These are phyloP conservation scores for Trichoderma sp. DNA, from an alignment of 2,329 filamentous ascomycete genomes.

Conservation along the genomic window DNA sequence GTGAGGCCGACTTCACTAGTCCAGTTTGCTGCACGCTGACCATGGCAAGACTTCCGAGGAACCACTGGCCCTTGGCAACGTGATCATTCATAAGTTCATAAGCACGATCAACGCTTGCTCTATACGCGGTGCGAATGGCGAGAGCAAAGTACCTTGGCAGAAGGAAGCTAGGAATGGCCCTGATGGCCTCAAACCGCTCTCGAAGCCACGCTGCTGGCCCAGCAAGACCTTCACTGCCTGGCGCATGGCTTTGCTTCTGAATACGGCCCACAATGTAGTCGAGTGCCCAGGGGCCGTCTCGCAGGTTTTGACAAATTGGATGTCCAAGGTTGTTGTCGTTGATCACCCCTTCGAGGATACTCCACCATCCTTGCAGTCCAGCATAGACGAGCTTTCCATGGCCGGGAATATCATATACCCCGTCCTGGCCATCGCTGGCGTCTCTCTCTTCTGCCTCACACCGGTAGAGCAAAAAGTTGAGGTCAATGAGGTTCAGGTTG, in stretches of 20 bases:
- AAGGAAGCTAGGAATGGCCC: conserved; percentile 81
- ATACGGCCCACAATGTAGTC: conserved; percentile 83
- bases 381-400: conserved; percentile 87
- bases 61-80: conserved; percentile 78
- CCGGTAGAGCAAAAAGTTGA: conserved; percentile 89
- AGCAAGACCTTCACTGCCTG: conserved; percentile 60
- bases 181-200: conserved; percentile 81
- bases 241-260: conserved; percentile 64
- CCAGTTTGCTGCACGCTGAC: conserved; percentile 91
- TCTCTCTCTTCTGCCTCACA: conserved; percentile 87
- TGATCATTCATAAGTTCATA: conserved; percentile 77
- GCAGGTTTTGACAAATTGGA: conserved; percentile 87
- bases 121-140: conserved; percentile 82
- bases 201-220: conserved; percentile 75
- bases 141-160: conserved; percentile 91
- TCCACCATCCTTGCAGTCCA: conserved; percentile 99
- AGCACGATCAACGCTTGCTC: conserved; percentile 73
- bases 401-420: conserved; percentile 84
- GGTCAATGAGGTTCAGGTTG: conserved; percentile 71
- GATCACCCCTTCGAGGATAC: conserved; percentile 79
- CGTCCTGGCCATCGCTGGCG: conserved; percentile 73
- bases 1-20: conserved; percentile 81
- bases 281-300: conserved; percentile 86
- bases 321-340: conserved; percentile 88
- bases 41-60: conserved; percentile 84